Conservation (phyloP, 148 eudicot genomes). For the Rhododendron ovatum region DNA sequence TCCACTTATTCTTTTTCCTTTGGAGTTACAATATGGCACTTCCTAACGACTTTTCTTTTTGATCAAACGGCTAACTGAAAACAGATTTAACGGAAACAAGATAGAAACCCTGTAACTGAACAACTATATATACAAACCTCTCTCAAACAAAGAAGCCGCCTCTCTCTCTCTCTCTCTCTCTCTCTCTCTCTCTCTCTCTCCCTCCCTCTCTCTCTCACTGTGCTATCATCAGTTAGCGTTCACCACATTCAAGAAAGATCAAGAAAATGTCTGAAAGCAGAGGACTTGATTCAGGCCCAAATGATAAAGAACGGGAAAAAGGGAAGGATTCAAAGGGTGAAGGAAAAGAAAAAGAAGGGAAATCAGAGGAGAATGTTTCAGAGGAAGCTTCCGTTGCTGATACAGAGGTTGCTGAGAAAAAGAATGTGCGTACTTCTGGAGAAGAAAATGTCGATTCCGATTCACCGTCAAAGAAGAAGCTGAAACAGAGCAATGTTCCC, state of each 20-base stretch:
- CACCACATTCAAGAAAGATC: not conserved
- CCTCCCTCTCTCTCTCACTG: not conserved
- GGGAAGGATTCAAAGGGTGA: not conserved
- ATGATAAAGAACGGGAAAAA: not conserved
- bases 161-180: too few relatives aligned
- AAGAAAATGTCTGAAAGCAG: not conserved
- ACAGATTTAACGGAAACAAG: too few relatives aligned
- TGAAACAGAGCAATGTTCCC: not conserved
- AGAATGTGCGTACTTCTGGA: not conserved
- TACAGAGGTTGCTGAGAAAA: too few relatives aligned
- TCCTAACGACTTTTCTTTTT: too few relatives aligned
- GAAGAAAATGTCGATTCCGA: not conserved
- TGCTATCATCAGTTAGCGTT: too few relatives aligned
- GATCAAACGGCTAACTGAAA: too few relatives aligned
- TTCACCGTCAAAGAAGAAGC: not conserved
- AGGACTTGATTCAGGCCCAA: not conserved
- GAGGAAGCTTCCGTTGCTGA: not conserved
- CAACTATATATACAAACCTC: too few relatives aligned
- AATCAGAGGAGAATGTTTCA: not conserved
- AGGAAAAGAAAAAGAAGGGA: not conserved
- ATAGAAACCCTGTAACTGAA: too few relatives aligned
- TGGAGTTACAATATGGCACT: too few relatives aligned
- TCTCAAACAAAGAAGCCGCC: not conserved
- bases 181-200: not conserved
- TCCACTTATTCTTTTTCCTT: too few relatives aligned